These are phyloP conservation scores for Mycena vitilis DNA, from an alignment of 768 basidiomycete species.

Conservation along the genomic window DNA sequence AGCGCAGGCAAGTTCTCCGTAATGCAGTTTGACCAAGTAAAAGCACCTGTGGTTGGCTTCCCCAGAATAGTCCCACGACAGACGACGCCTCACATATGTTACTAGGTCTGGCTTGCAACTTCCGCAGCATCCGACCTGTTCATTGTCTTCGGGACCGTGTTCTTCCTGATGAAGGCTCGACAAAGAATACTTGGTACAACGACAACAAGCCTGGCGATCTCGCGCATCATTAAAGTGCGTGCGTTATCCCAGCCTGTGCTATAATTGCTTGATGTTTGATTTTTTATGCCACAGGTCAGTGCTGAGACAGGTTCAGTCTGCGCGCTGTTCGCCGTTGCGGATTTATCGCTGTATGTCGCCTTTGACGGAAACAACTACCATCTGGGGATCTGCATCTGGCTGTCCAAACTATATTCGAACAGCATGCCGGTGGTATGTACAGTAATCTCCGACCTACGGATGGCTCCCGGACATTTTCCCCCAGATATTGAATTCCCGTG, in stretches of 20 bases:
- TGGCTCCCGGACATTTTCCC: too few relatives aligned
- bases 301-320: slow-evolving; percentile 37
- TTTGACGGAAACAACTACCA: slow-evolving; percentile 37
- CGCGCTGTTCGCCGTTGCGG: slow-evolving; percentile 35
- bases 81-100: too few relatives aligned
- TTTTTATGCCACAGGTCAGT: slow-evolving; percentile 18
- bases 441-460: not conserved
- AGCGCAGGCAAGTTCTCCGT: slow-evolving; percentile 2
- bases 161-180: slow-evolving; percentile 29
- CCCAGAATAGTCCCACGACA: too few relatives aligned
- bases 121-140: slow-evolving; percentile 36
- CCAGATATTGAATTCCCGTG: slow-evolving; percentile 15
- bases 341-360: slow-evolving; percentile 34
- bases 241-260: not conserved
- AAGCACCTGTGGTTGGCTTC: too few relatives aligned
- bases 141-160: slow-evolving; percentile 36
- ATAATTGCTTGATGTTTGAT: too few relatives aligned
- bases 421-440: slow-evolving; percentile 20
- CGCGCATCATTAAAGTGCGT: slow-evolving; percentile 15
- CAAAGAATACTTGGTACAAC: slow-evolving; percentile 2
- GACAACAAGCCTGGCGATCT: not conserved
- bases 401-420: slow-evolving; percentile 42
- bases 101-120: slow-evolving; percentile 36
- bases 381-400: slow-evolving; percentile 32
- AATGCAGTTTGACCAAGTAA: not conserved